Percentiles rank a stretch among this genome's conserved stretches.
phyloP scores from a whole-genome alignment of 345 rosid genomes.

The Aquilaria malaccensis region DNA sequence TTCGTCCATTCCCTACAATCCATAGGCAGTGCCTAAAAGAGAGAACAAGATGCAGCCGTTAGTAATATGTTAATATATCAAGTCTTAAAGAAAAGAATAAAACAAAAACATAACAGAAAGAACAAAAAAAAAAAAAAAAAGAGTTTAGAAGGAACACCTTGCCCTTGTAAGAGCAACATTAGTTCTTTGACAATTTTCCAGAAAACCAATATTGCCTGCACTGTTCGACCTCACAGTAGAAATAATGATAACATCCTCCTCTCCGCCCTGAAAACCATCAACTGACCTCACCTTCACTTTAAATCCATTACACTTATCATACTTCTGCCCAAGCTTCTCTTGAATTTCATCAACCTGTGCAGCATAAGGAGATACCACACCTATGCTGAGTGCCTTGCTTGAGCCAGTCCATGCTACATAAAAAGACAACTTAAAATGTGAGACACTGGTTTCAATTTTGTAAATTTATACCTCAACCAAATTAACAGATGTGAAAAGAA shows the following conservation, averaged over 20 bases:
- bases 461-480: background rate
- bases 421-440: background rate
- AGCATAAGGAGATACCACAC: conserved; percentile 35
- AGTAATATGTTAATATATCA: too few species aligned
- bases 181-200: conserved; percentile 19
- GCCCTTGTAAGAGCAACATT: conserved; percentile 45
- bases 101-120: background rate
- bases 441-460: background rate
- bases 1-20: conserved; percentile 44
- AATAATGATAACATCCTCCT: conserved; percentile 31
- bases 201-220: conserved; percentile 23
- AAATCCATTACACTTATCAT: conserved; percentile 14
- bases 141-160: conserved; percentile 20
- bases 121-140: background rate
- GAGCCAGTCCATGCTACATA: conserved; percentile 24
- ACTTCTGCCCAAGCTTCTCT: conserved; percentile 20
- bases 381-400: conserved; percentile 25
- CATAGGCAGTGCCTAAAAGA: conserved; percentile 38
- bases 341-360: conserved; percentile 33
- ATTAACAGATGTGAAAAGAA: background rate
- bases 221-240: conserved; percentile 38
- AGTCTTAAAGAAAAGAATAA: background rate
- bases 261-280: conserved; percentile 41
- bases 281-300: conserved; percentile 26
- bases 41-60: too few species aligned